phyloP scores from a whole-genome alignment of 2,329 filamentous ascomycete genomes.

The Ceratocystis cacaofunesta region DNA sequence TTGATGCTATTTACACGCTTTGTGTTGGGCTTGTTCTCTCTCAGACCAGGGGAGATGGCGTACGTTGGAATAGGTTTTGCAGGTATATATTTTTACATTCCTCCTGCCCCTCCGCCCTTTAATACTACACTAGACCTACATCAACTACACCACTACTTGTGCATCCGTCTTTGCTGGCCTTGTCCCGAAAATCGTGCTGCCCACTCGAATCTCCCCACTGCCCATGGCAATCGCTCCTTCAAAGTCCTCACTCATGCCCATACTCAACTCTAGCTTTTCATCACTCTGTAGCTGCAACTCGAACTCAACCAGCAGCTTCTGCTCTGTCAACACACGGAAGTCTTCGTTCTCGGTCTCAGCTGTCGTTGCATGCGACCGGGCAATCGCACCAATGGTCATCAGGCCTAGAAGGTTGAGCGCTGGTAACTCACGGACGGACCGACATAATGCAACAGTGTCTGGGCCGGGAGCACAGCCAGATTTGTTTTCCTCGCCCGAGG shows the following conservation, averaged over 20 bases:
- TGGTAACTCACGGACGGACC: conserved; percentile 57
- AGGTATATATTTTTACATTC: neutral
- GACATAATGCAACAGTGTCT: conserved; percentile 49
- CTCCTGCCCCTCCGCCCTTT: neutral
- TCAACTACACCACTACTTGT: conserved; percentile 39
- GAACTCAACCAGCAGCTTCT: conserved; percentile 52
- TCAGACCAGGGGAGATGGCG: neutral
- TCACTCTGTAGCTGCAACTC: conserved; percentile 31
- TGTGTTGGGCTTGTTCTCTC: neutral
- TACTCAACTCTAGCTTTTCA: conserved; percentile 65
- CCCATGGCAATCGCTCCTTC: conserved; percentile 74
- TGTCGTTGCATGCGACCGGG: conserved; percentile 58
- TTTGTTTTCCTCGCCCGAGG: conserved; percentile 74
- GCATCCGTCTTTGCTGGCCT: conserved; percentile 68
- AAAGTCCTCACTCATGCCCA: conserved; percentile 98
- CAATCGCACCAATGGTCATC: conserved; percentile 97
- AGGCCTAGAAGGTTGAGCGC: conserved; percentile 62
- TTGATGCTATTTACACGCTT: neutral
- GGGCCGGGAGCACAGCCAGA: conserved; percentile 59
- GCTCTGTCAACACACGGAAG: conserved; percentile 54
- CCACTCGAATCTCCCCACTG: conserved; percentile 78
- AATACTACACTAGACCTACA: too few relatives aligned
- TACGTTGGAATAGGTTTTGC: neutral
- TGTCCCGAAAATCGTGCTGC: conserved; percentile 84
- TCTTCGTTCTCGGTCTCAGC: conserved; percentile 81